phyloP scores from a whole-genome alignment of 139 green algal species.

The Volvox africanus region DNA sequence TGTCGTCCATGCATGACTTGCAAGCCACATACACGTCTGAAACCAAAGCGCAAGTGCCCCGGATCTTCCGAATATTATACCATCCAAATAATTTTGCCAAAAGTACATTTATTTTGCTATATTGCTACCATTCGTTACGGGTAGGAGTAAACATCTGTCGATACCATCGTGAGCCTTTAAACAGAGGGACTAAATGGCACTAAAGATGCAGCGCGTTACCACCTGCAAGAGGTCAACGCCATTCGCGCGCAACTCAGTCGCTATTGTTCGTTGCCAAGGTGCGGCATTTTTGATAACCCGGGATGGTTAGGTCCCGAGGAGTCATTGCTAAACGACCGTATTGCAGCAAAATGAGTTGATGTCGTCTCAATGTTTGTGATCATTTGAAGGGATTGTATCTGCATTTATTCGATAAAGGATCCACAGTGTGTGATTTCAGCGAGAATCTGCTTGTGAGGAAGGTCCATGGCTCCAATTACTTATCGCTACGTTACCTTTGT shows the following conservation, averaged over 20 bases:
- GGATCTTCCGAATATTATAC: neutral
- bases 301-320: neutral
- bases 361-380: neutral
- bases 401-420: neutral
- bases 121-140: no score
- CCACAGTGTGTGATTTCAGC: no score
- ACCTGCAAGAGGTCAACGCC: neutral
- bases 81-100: neutral
- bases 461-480: no score
- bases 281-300: neutral
- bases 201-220: neutral
- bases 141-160: neutral
- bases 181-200: neutral
- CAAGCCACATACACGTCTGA: neutral
- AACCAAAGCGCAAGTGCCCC: no score
- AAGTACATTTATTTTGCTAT: no score
- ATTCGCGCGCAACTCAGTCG: neutral
- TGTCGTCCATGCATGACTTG: neutral
- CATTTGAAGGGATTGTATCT: neutral
- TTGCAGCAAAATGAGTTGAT: neutral
- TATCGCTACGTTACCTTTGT: no score
- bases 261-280: constrained; percentile 31
- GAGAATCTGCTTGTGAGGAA: no score
- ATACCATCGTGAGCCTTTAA: neutral
- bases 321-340: neutral